Evolutionary conservation across 345 rosid species (phyloP), one percentile per base, ranked within the genome.

Genomic region (Aurinia saxatilis): DNA sequence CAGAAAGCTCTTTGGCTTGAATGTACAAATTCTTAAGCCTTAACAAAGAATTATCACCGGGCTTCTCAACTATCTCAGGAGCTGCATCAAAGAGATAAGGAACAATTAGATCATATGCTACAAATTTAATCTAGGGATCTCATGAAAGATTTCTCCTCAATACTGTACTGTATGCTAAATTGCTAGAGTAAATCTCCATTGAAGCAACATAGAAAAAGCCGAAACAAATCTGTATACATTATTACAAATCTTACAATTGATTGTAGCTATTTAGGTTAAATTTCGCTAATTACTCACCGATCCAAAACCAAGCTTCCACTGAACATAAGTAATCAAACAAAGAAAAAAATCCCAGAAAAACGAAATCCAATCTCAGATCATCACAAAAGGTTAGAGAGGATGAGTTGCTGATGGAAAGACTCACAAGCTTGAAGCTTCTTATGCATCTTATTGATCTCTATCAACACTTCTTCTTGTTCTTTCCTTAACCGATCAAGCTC

Each of bases 401-500:
- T n/a, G n/a, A n/a, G n/a, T n/a, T n/a, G n/a, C n/a, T n/a, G n/a
- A n/a, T n/a, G n/a, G 5, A 63, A 44, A 37, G 9, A 71, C 79
- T 68, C 30, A 87, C 97, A 62, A 74, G 85, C 66, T 73, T 83
- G 97, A 50, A 90, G 93, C 81, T 67, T 87, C 72, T 80, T 90
- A 49, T 90, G 97, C 80, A 90, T 66, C 81, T 90, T 90, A 78
- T 90, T 85, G 81, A 90, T 90, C 35, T 90, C 95, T 6, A 13
- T 11, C 7, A 90, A 81, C 16, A 87, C 83, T 0, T 75, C 86
- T 39, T 87, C 92, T 44, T 83, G 92, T 2, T 77, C 84, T 75
- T 79, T 90, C 88, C 86, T 81, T 58, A 91, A 58, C 67, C 91
- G 91, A 81, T 92, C 97, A 38, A 92, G 91, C 74, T 87, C 86